Evolutionary conservation across 2,329 filamentous ascomycete genomes (phyloP).

Genomic region (Colletotrichum sp.): DNA sequence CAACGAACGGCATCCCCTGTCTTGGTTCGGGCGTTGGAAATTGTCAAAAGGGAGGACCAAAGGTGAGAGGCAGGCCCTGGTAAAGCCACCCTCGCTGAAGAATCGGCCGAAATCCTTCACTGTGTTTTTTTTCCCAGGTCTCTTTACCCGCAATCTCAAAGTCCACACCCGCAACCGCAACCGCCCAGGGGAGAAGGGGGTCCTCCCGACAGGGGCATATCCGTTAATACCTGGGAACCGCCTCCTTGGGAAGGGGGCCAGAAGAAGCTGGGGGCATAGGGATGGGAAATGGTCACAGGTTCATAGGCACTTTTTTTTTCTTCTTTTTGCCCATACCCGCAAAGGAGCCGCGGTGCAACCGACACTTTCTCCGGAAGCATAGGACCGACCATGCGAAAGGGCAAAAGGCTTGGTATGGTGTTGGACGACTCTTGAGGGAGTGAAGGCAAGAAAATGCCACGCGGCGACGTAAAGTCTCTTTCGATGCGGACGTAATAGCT

Average conservation of each 20-base stretch:
- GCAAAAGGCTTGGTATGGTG: not conserved
- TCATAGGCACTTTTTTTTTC: not conserved
- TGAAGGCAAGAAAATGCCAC: not conserved
- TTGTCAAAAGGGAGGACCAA: not conserved
- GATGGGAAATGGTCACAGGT: not conserved
- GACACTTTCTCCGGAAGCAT: conserved; percentile 10
- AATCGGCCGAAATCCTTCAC: conserved; percentile 9
- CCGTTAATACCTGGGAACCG: not conserved
- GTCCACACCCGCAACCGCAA: not conserved
- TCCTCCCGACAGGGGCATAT: not conserved
- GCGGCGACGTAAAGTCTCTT: not conserved
- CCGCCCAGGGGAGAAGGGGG: not conserved
- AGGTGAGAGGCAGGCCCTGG: not conserved
- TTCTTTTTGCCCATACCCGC: not conserved
- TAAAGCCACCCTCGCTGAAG: not conserved
- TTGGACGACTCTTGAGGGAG: not conserved
- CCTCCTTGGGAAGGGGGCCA: not conserved
- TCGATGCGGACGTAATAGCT: not conserved
- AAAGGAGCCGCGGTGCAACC: conserved; percentile 15
- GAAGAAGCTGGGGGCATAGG: not conserved
- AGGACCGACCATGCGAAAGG: not conserved
- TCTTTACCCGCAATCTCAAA: not conserved
- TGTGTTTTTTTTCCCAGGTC: not conserved
- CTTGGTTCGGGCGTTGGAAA: not conserved
- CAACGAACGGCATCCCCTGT: not conserved